Evolutionary conservation across 495 filamentous ascomycete genomes (phyloP).

Genomic region (Durotheca rogersii): DNA sequence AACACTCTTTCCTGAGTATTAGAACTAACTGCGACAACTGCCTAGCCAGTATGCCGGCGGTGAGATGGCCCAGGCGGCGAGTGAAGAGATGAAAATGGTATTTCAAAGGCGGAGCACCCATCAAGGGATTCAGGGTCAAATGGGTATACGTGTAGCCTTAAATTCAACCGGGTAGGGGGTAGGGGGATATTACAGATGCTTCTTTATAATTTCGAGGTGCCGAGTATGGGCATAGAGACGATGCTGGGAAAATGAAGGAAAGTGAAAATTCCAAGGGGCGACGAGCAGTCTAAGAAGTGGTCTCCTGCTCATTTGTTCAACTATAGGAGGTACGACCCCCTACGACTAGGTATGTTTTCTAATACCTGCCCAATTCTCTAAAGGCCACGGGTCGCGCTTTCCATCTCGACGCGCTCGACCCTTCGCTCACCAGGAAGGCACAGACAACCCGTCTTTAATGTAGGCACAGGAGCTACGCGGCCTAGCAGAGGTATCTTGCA

Average conservation of each 20-base stretch:
- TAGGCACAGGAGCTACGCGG: too few species aligned
- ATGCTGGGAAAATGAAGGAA: background rate
- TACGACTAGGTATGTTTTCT: background rate
- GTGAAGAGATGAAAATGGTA: too few species aligned
- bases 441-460: too few species aligned
- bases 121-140: too few species aligned
- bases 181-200: background rate
- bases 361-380: background rate
- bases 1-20: background rate
- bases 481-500: too few species aligned
- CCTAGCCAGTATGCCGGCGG: too few species aligned
- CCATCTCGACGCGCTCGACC: background rate
- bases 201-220: background rate
- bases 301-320: background rate
- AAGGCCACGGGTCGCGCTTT: background rate
- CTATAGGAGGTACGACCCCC: background rate
- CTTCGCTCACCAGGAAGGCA: background rate
- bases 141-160: too few species aligned
- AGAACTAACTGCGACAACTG: too few species aligned
- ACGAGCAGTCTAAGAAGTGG: background rate
- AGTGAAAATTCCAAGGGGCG: background rate
- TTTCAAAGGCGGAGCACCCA: too few species aligned
- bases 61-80: too few species aligned
- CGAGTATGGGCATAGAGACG: background rate
- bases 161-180: background rate